Evolutionary conservation across 2,329 filamentous ascomycete species (phyloP), one percentile per base, ranked within the genome.

Genomic region (Elsinoe arachidis): DNA sequence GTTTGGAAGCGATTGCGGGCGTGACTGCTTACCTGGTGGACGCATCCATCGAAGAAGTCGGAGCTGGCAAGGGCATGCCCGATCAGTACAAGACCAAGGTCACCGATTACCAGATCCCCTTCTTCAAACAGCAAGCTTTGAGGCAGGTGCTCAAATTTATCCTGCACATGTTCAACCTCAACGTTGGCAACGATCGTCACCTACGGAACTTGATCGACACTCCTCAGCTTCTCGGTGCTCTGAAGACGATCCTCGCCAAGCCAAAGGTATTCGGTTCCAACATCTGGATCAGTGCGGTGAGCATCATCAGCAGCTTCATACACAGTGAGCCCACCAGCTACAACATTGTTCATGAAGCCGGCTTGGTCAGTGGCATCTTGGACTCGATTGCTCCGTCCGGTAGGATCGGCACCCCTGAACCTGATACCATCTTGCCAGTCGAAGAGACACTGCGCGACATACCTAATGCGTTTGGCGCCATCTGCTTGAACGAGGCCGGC

Each of bases 251-350:
- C 46, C 87, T 96, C 61, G 84, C 86, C 61, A 87, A 95, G 65
- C 85, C 88, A 37, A 78, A 78, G 55, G 78, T 85, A 37, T 99
- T 91, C 68, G 93, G 93, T 11, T 93, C 92, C 1, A 86, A 93
- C 59, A 90, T 97, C 4, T 99, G 93, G 93, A 96, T 90, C 51
- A 91, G 91, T 69, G 87, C 90, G 5, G 89, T 96, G 61, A 91
- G 86, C 56, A 92, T 96, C 58, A 77, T 99, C 53, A 93, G 89
- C 67, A 92, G 90, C 65, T 99, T 99, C 71, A 95, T 99, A 65
- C 95, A 99, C 73, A 96, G 97, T 68, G 93, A 99, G 67, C 93
- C 93, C 0, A 99, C 93, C 0, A 99, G 93, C 70, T 99, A 96
- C 69, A 87, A 90, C 26, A 90, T 96, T 21, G 93, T 99, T 62